Evolutionary conservation across 1,139 yeast genomes (phyloP).

Genomic region (Yamadazyma diddensiae): DNA sequence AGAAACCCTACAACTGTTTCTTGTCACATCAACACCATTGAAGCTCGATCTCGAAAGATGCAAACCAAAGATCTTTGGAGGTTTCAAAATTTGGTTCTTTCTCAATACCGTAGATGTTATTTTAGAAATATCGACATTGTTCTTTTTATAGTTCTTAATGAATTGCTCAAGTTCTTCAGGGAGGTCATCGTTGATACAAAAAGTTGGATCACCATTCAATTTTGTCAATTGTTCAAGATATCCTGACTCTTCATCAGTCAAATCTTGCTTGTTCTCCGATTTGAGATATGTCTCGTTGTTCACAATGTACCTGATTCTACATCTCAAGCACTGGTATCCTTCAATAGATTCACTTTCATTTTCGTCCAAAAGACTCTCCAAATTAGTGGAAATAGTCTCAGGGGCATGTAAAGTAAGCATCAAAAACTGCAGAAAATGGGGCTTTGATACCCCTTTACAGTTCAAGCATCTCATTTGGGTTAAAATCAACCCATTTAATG

Average conservation of each 20-base stretch:
- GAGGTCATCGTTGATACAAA: constrained; percentile 64
- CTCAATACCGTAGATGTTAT: constrained; percentile 66
- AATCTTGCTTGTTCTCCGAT: constrained; percentile 8
- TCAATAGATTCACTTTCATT: constrained; percentile 68
- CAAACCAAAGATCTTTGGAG: constrained; percentile 70
- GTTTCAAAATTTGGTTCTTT: constrained; percentile 55
- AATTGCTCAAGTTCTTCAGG: constrained; percentile 41
- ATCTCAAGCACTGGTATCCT: constrained; percentile 75
- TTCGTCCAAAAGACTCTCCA: constrained; percentile 55
- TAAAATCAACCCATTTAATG: constrained; percentile 66
- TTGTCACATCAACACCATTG: constrained; percentile 63
- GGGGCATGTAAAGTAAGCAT: constrained; percentile 79
- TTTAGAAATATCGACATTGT: constrained; percentile 42
- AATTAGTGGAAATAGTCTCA: constrained; percentile 43
- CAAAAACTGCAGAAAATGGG: constrained; percentile 59
- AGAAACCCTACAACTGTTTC: constrained; percentile 73
- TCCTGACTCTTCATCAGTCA: constrained; percentile 15
- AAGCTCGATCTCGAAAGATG: constrained; percentile 83
- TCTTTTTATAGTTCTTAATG: constrained; percentile 42
- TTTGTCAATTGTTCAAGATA: constrained; percentile 26
- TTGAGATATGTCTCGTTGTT: constrained; percentile 24
- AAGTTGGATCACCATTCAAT: constrained; percentile 25
- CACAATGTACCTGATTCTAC: constrained; percentile 55
- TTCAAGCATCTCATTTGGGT: constrained; percentile 67
- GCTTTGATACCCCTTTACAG: constrained; percentile 64